phyloP scores from a whole-genome alignment of 139 green algal genomes.

The Raphidocelis subcapitata region DNA sequence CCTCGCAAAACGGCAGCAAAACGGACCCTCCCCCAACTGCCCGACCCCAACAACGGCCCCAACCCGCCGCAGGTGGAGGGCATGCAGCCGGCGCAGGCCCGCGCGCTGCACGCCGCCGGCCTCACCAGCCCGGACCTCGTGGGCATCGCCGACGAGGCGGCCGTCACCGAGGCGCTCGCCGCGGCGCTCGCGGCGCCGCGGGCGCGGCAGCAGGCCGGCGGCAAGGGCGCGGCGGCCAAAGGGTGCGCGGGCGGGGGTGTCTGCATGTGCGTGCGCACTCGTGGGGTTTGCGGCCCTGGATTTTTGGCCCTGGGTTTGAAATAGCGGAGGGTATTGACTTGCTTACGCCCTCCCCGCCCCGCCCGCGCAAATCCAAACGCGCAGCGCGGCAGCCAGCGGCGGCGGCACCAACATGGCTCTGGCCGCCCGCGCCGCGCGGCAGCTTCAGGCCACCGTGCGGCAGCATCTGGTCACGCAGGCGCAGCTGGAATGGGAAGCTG shows the following conservation, averaged over 20 bases:
- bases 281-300: neutral
- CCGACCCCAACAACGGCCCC: too few species aligned
- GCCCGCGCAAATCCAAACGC: neutral
- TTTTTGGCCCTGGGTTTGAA: neutral
- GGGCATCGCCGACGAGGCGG: conserved; percentile 16
- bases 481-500: neutral
- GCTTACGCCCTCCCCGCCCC: neutral
- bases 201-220: conserved; percentile 5
- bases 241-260: neutral
- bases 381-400: neutral
- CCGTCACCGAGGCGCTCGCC: conserved; percentile 24
- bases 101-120: conserved; percentile 38
- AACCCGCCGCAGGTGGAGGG: conserved; percentile 23
- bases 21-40: too few species aligned
- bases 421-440: neutral
- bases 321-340: neutral
- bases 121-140: conserved; percentile 24
- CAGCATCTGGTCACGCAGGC: conserved; percentile 10
- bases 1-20: too few species aligned
- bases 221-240: neutral
- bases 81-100: conserved; percentile 40
- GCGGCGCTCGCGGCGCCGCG: conserved; percentile 8
- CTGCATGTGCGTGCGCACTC: neutral
- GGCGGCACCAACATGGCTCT: neutral
- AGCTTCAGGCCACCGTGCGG: conserved; percentile 2